A percentile compares a stretch with the other conserved stretches of the same genome.
phyloP scores from a whole-genome alignment of 495 filamentous ascomycete genomes.

The Clavariopsis aquatica region DNA sequence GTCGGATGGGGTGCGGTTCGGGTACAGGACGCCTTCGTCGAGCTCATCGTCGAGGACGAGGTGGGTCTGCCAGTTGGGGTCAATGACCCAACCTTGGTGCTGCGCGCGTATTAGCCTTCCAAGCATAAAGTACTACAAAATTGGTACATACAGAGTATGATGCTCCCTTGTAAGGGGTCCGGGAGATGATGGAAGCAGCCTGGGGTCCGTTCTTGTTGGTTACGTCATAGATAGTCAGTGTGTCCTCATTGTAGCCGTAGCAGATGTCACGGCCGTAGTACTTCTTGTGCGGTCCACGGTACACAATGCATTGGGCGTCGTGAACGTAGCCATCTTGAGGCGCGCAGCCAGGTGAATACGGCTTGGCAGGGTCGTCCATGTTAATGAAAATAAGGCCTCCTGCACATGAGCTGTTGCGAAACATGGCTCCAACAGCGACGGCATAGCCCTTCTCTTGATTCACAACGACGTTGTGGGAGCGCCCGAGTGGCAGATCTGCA shows the following conservation, averaged over 20 bases:
- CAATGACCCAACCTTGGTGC: constrained; percentile 65
- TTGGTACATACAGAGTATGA: constrained; percentile 48
- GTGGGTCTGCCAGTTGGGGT: constrained; percentile 53
- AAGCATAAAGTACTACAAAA: neutral
- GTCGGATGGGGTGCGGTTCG: constrained; percentile 18
- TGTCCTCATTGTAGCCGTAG: constrained; percentile 59
- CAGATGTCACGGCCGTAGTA: constrained; percentile 59
- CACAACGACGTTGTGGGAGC: constrained; percentile 40
- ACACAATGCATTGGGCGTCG: constrained; percentile 61
- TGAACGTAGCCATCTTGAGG: constrained; percentile 60
- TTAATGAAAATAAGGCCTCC: constrained; percentile 60
- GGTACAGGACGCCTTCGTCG: constrained; percentile 52
- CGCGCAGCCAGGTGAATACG: constrained; percentile 54
- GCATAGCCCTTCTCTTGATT: constrained; percentile 55
- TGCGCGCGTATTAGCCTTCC: neutral
- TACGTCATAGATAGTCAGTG: constrained; percentile 56
- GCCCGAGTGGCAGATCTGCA: constrained; percentile 47
- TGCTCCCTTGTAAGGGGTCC: constrained; percentile 57
- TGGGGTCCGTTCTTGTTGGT: constrained; percentile 52
- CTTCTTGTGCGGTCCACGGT: constrained; percentile 56
- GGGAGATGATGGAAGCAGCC: constrained; percentile 50
- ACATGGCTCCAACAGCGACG: constrained; percentile 53
- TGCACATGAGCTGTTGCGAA: constrained; percentile 50
- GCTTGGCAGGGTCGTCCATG: constrained; percentile 45
- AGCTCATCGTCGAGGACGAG: constrained; percentile 63